A percentile compares a stretch with the other conserved stretches of the same genome.
These are phyloP conservation scores for Onygenales sp. DNA, from an alignment of 2,329 filamentous ascomycete genomes.

Conservation along the genomic window DNA sequence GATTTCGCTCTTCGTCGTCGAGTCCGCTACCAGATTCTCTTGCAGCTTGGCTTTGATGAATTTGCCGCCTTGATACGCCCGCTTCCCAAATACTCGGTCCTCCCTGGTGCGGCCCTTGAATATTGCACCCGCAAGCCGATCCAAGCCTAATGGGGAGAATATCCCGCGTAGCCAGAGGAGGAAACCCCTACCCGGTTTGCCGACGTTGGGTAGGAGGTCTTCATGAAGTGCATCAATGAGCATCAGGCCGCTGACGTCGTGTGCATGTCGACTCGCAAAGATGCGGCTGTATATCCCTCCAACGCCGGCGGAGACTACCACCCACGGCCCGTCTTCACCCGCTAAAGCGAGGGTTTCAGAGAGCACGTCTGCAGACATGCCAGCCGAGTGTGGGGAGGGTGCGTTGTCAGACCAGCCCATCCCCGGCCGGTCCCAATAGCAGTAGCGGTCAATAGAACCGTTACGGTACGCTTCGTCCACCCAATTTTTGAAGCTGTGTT, in stretches of 20 bases:
- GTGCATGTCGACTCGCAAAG: slow-evolving; percentile 74
- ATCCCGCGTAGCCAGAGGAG: slow-evolving; percentile 77
- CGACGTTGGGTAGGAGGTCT: slow-evolving; percentile 61
- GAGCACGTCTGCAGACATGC: slow-evolving; percentile 82
- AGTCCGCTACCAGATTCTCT: slow-evolving; percentile 79
- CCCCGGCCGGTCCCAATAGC: slow-evolving; percentile 90
- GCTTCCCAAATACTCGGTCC: slow-evolving; percentile 76
- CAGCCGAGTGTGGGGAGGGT: slow-evolving; percentile 84
- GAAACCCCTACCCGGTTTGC: slow-evolving; percentile 63
- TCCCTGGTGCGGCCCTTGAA: slow-evolving; percentile 70
- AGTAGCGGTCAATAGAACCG: slow-evolving; percentile 78
- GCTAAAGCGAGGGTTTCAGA: slow-evolving; percentile 74
- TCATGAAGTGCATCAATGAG: slow-evolving; percentile 87
- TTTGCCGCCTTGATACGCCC: slow-evolving; percentile 70
- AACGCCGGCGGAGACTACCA: slow-evolving; percentile 76
- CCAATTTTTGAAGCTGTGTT: slow-evolving; percentile 70
- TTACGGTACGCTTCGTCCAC: slow-evolving; percentile 67
- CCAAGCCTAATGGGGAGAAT: slow-evolving; percentile 76
- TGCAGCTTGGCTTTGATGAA: slow-evolving; percentile 85
- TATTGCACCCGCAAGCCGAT: slow-evolving; percentile 68
- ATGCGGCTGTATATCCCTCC: slow-evolving; percentile 85
- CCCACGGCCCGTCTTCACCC: slow-evolving; percentile 79
- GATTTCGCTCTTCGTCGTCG: slow-evolving; percentile 76
- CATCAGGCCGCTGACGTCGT: slow-evolving; percentile 66
- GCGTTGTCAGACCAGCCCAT: slow-evolving; percentile 84